Evolutionary conservation across 352 stramenopile species (phyloP).

Genomic region (Phytopythium cucurbitacearum): DNA sequence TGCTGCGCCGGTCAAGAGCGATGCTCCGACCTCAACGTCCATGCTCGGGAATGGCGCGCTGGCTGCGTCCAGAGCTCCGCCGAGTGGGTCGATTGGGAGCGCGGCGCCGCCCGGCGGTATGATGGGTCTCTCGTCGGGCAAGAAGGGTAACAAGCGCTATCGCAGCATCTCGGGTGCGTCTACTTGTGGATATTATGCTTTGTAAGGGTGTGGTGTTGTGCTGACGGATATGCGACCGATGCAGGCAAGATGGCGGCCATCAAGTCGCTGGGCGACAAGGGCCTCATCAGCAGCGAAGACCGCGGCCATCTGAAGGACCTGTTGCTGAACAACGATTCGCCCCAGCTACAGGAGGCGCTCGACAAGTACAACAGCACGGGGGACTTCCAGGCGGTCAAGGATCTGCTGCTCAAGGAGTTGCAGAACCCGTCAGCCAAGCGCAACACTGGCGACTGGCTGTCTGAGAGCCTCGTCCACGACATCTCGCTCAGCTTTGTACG

Average conservation of each 20-base stretch:
- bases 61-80: conserved; percentile 10
- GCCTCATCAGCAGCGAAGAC: conserved; percentile 65
- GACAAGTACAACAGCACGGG: conserved; percentile 77
- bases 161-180: conserved; percentile 50
- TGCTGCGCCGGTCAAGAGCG: neutral
- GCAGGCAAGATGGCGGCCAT: conserved; percentile 77
- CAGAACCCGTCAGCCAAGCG: conserved; percentile 64
- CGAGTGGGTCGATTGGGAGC: conserved; percentile 11
- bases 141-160: conserved; percentile 70
- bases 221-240: neutral
- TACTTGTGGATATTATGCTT: too few species aligned
- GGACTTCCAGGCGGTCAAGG: conserved; percentile 70
- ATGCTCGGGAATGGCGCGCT: conserved; percentile 12
- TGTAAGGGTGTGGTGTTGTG: too few species aligned
- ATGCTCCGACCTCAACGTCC: conserved; percentile 15
- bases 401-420: conserved; percentile 60
- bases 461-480: conserved; percentile 73
- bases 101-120: conserved; percentile 18
- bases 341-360: conserved; percentile 65
- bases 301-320: conserved; percentile 71
- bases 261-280: conserved; percentile 71
- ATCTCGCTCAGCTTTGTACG: conserved; percentile 57
- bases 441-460: conserved; percentile 66
- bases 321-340: conserved; percentile 75
- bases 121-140: conserved; percentile 25